phyloP scores from a whole-genome alignment of 129 eudicot species.

The Flaveria bidentis region DNA sequence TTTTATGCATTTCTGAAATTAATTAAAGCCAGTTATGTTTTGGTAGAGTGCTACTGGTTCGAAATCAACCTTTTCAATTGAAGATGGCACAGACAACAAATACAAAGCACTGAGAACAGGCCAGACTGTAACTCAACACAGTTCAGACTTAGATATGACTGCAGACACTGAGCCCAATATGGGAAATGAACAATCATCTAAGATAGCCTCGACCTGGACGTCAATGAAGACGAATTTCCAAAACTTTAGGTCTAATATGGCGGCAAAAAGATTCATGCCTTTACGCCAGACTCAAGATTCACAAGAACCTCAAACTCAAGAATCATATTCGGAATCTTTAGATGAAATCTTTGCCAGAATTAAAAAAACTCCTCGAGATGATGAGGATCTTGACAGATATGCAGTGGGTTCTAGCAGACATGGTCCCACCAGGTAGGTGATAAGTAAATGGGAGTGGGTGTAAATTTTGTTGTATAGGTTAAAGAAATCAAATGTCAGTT shows the following conservation, averaged over 20 bases:
- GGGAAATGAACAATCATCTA: slow-evolving; percentile 36
- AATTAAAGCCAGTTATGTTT: not conserved
- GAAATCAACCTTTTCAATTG: slow-evolving; percentile 32
- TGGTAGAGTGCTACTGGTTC: slow-evolving; percentile 45
- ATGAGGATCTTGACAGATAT: slow-evolving; percentile 41
- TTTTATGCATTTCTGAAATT: too few relatives aligned
- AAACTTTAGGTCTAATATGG: slow-evolving; percentile 58
- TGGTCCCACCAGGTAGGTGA: not conserved
- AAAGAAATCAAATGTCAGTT: not conserved
- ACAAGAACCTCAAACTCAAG: slow-evolving; percentile 31
- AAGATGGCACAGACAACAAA: slow-evolving; percentile 9
- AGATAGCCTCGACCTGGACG: slow-evolving; percentile 63
- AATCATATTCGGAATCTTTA: slow-evolving; percentile 63
- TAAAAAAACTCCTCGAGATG: slow-evolving; percentile 39
- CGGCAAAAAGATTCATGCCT: slow-evolving; percentile 62
- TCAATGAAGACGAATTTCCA: slow-evolving; percentile 66
- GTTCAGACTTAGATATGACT: too few relatives aligned
- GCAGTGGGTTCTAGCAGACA: slow-evolving; percentile 33
- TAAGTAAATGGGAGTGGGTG: slow-evolving; percentile 13
- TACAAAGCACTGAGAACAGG: slow-evolving; percentile 48
- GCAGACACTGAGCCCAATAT: slow-evolving; percentile 8
- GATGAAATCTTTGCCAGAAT: slow-evolving; percentile 83
- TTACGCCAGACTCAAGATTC: slow-evolving; percentile 52
- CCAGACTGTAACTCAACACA: slow-evolving; percentile 5
- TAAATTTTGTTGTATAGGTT: slow-evolving; percentile 38